Evolutionary conservation across 1,139 yeast genomes (phyloP).

Genomic region (Nakaseomyces glabratus): DNA sequence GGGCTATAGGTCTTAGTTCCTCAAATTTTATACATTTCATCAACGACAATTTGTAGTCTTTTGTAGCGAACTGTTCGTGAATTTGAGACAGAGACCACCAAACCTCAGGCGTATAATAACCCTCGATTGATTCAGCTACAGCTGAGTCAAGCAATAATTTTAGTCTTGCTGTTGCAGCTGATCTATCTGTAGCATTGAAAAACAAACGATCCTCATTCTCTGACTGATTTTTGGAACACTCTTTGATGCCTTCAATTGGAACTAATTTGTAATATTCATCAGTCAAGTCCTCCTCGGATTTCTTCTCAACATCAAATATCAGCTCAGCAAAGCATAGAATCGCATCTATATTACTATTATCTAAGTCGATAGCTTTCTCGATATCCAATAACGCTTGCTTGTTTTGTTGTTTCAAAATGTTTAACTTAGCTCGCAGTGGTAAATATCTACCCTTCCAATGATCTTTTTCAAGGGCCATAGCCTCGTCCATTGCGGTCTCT

Average conservation of each 20-base stretch:
- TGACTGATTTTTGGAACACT: not conserved
- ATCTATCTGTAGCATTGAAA: constrained; percentile 43
- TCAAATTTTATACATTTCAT: constrained; percentile 65
- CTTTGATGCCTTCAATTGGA: constrained; percentile 8
- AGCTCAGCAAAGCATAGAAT: constrained; percentile 60
- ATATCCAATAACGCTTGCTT: constrained; percentile 52
- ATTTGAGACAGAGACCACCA: constrained; percentile 65
- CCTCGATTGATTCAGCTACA: constrained; percentile 41
- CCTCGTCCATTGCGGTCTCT: constrained; percentile 1
- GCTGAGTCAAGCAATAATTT: constrained; percentile 55
- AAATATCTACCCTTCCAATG: not conserved
- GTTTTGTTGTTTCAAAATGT: not conserved
- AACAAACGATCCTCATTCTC: constrained; percentile 22
- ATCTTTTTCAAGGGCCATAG: not conserved
- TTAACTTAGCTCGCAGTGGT: not conserved
- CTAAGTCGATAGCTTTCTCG: constrained; percentile 55
- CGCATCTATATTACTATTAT: constrained; percentile 45
- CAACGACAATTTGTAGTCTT: constrained; percentile 44
- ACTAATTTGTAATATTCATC: constrained; percentile 13
- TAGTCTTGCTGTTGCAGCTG: constrained; percentile 58
- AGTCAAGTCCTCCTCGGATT: constrained; percentile 11
- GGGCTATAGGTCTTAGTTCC: constrained; percentile 56
- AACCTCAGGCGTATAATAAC: constrained; percentile 54
- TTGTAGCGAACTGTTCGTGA: constrained; percentile 55
- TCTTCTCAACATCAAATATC: constrained; percentile 33